Percentiles rank a stretch among this genome's conserved stretches.
phyloP scores from a whole-genome alignment of 352 stramenopile genomes.

The Globisporangium spinosum region DNA sequence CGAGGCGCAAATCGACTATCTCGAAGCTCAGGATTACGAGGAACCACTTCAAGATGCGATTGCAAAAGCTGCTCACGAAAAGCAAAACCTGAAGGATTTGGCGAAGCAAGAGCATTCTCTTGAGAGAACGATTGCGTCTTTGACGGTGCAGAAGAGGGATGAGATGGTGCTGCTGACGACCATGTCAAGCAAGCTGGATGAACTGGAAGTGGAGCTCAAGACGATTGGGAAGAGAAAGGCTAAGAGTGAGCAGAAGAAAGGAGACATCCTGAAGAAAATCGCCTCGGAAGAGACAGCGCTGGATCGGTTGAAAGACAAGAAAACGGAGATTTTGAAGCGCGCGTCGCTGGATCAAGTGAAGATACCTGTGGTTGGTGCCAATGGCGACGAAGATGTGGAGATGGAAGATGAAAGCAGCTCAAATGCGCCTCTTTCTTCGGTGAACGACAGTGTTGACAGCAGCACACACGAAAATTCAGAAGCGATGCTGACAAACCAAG shows the following conservation, averaged over 20 bases:
- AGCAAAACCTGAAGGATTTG: slow-evolving; percentile 49
- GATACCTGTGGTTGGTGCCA: slow-evolving; percentile 55
- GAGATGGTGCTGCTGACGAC: slow-evolving; percentile 36
- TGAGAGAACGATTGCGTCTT: slow-evolving; percentile 35
- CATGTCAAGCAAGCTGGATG: slow-evolving; percentile 39
- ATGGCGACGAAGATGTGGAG: slow-evolving; percentile 42
- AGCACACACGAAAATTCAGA: slow-evolving; percentile 25
- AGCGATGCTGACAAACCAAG: slow-evolving; percentile 45
- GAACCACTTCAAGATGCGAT: slow-evolving; percentile 42
- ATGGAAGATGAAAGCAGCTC: slow-evolving; percentile 43
- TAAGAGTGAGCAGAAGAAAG: slow-evolving; percentile 59
- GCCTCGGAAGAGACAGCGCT: slow-evolving; percentile 87
- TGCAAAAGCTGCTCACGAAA: slow-evolving; percentile 42
- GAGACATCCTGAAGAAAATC: slow-evolving; percentile 81
- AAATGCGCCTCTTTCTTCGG: not conserved
- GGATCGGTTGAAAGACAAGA: slow-evolving; percentile 91
- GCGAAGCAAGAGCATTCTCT: slow-evolving; percentile 46
- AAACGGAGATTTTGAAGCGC: slow-evolving; percentile 94
- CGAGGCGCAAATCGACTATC: slow-evolving; percentile 68
- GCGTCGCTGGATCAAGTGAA: slow-evolving; percentile 94
- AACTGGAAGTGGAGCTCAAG: slow-evolving; percentile 63
- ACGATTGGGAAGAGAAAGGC: slow-evolving; percentile 55
- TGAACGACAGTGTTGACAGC: slow-evolving; percentile 27
- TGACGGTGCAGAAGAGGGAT: slow-evolving; percentile 80
- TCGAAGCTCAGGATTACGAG: slow-evolving; percentile 64